These are phyloP conservation scores for Amauroascus verrucosus DNA, from an alignment of 2,329 filamentous ascomycete species.

Conservation along the genomic window DNA sequence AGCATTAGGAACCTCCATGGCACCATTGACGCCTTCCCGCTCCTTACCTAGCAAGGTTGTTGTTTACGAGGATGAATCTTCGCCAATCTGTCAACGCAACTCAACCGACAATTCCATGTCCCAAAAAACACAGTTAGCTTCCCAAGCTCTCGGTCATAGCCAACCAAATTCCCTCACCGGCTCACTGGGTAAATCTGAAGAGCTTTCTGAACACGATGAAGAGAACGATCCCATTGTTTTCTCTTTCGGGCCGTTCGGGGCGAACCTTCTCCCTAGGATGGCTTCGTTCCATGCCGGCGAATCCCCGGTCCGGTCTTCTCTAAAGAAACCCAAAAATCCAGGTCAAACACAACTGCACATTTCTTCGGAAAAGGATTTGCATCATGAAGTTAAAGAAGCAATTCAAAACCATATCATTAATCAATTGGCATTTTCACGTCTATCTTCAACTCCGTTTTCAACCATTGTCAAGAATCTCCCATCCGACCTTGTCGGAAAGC, in stretches of 20 bases:
- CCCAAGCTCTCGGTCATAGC: conserved; percentile 24
- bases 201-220: conserved; percentile 72
- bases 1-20: conserved; percentile 34
- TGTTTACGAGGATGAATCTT: conserved; percentile 63
- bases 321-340: conserved; percentile 24
- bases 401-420: conserved; percentile 77
- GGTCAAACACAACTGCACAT: conserved; percentile 22
- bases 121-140: conserved; percentile 27
- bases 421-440: conserved; percentile 85
- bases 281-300: conserved; percentile 60
- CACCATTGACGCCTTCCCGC: conserved; percentile 37
- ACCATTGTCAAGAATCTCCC: conserved; percentile 83
- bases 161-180: conserved; percentile 27
- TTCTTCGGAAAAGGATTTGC: conserved; percentile 18
- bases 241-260: conserved; percentile 83
- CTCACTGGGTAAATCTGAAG: conserved; percentile 41
- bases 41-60: conserved; percentile 36
- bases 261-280: conserved; percentile 71
- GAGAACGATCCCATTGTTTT: conserved; percentile 90
- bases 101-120: conserved; percentile 23
- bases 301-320: conserved; percentile 48
- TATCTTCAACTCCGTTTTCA: conserved; percentile 83
- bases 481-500: conserved; percentile 45
- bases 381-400: conserved; percentile 19
- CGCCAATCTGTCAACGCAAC: conserved; percentile 41